Base-by-base conservation (phyloP, 371 early-diverging fungal genomes). In the Mucor saturninus region DNA sequence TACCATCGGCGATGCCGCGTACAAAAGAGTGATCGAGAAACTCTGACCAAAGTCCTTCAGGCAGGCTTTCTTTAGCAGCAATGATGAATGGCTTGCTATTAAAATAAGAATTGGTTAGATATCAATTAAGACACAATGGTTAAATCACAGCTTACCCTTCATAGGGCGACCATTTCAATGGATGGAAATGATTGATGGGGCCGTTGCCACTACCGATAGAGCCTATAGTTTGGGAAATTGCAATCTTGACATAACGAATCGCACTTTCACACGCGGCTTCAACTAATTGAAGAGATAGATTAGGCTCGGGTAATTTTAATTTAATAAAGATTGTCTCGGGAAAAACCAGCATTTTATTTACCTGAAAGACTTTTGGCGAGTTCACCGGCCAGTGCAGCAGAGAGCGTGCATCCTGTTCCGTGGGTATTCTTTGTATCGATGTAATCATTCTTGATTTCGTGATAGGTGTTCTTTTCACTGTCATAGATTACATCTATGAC, bases 371-470 rank as follows among this genome's bases (percentile, higher is more conserved):
- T 89, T 40, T 76, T 81, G 0, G 90, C 89, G 21, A 95, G 69
- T 57, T 84, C 73, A 2, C 89, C 86, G 5, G 92, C 86, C 64
- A 95, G 89, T 21, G 95, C 93, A 10, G 93, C 84, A 11, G 91
- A 89, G 45, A 93, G 77, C 1, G 95, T 95, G 64, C 95, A 95
- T 43, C 93, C 95, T 0, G 95, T 93, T 1, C 93, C 93, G 69
- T 95, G 95, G 0, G 92, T 91, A 63, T 90, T 89, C 42, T 69
- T 76, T 4, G 91, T 88, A 5, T 79, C 65, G 15, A 91, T 69
- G 64, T 76, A 84, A n/a, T 75, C 80, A 53, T 86, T 84, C 14
- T 64, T 65, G 28, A 91, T 73, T 53, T 85, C 83, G 11, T 65
- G 59, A 39, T 80, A 79, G 3, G 42, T 58, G n/a, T 71, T 66